Conservation (phyloP, 1,284 basidiomycete genomes). For the Flammula alnicola region DNA sequence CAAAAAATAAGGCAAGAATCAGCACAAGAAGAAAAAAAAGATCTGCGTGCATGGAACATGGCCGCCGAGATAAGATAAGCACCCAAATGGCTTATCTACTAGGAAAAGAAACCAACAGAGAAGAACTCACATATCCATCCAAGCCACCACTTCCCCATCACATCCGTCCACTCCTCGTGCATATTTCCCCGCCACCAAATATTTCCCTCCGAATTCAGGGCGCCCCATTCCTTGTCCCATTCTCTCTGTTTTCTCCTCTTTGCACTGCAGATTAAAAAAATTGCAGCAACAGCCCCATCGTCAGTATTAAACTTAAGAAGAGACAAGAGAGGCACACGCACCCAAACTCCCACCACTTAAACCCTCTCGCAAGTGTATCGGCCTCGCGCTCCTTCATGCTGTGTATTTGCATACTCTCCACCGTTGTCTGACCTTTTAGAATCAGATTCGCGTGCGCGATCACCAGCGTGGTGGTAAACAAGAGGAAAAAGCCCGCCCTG, state of each 20-base stretch:
- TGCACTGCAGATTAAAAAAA: no score
- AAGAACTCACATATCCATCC: conserved; percentile 75
- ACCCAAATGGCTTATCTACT: background rate
- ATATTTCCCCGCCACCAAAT: conserved; percentile 81
- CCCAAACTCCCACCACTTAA: conserved; percentile 54
- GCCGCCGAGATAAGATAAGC: background rate
- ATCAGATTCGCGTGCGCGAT: conserved; percentile 68
- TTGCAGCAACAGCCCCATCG: no score
- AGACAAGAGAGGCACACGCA: conserved; percentile 29
- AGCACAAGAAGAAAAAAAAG: conserved; percentile 1
- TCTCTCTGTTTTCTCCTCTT: conserved; percentile 46
- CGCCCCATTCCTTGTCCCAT: conserved; percentile 84
- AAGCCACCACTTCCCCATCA: conserved; percentile 69
- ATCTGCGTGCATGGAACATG: background rate
- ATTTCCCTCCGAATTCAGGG: conserved; percentile 73
- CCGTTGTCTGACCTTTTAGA: conserved; percentile 71
- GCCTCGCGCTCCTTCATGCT: conserved; percentile 68
- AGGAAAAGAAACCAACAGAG: conserved; percentile 6
- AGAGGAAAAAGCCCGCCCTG: conserved; percentile 65
- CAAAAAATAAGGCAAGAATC: conserved; percentile 12
- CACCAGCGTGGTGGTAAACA: conserved; percentile 70
- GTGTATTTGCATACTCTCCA: conserved; percentile 69
- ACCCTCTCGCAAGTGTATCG: conserved; percentile 47
- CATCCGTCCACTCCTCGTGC: conserved; percentile 69
- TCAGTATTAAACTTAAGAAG: conserved; percentile 5